Percentiles rank a stretch among this genome's conserved stretches.
These are phyloP conservation scores for Penicillium soppii DNA, from an alignment of 495 filamentous ascomycete species.

Conservation along the genomic window DNA sequence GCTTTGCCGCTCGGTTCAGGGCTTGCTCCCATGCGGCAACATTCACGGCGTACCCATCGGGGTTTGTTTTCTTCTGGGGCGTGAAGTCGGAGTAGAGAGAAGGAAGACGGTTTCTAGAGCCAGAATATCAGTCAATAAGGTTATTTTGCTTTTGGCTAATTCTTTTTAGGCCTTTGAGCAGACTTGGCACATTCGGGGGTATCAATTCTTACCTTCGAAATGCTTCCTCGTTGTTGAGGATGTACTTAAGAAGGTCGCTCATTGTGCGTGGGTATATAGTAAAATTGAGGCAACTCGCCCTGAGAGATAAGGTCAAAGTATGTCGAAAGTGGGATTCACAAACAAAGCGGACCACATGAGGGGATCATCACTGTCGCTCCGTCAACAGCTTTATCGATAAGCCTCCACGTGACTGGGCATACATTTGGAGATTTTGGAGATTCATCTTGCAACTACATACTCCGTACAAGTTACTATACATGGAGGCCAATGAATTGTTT, in stretches of 20 bases:
- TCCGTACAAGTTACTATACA: background rate
- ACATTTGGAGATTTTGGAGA: background rate
- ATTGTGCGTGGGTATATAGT: slow-evolving; percentile 32
- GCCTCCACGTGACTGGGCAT: slow-evolving; percentile 20
- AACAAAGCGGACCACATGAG: background rate
- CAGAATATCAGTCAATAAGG: background rate
- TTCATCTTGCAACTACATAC: slow-evolving; percentile 1
- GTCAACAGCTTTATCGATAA: slow-evolving; percentile 33
- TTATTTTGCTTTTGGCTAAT: slow-evolving; percentile 1
- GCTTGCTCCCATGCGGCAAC: slow-evolving; percentile 78
- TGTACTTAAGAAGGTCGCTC: slow-evolving; percentile 61
- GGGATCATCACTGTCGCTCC: background rate
- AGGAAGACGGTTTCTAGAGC: slow-evolving; percentile 72
- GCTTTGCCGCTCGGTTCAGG: slow-evolving; percentile 63
- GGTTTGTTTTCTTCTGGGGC: slow-evolving; percentile 74
- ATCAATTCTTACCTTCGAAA: slow-evolving; percentile 56
- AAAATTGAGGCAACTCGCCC: background rate
- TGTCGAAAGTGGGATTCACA: background rate
- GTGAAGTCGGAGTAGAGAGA: slow-evolving; percentile 95
- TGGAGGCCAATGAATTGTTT: too few relatives aligned
- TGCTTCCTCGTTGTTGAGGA: slow-evolving; percentile 60
- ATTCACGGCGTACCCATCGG: slow-evolving; percentile 87
- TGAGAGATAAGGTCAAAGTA: background rate
- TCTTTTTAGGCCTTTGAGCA: background rate
- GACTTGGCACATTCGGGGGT: too few relatives aligned